Evolutionary conservation across 202 grass and related monocot genomes (phyloP), one percentile per base, ranked within the genome.

Genomic region (Bolboschoenoplectus hybrid): DNA sequence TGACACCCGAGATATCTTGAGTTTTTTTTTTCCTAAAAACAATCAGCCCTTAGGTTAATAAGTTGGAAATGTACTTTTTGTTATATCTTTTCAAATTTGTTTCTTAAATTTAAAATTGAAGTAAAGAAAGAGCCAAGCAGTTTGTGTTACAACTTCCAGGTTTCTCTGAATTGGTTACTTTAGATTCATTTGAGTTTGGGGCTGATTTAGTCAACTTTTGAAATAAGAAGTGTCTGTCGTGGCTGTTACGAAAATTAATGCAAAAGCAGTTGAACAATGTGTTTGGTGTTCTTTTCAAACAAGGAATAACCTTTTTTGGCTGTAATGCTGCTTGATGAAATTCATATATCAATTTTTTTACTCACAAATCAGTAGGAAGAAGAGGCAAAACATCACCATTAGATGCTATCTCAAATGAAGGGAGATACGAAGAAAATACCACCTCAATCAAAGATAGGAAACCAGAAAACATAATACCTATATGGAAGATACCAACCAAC

Each of bases 401-500:
- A 0, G 53, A 80, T 80, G 6, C 36, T 17, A n/a, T 72, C 13
- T 61, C 44, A 81, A 60, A 52, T 62, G n/a, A 41, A 46, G 46
- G 26, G 57, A 67, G 14, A 62, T 9, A 79, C 3, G 58, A 69
- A 86, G 60, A 55, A 57, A 79, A 62, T 61, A 44, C 16, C 55
- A 44, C 47, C 87, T 38, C 57, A 49, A 69, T 53, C 43, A 69
- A n/a, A 67, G 63, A 52, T 2, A 43, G 2, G 6, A 63, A 87
- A 68, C 71, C 65, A 2, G 81, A 87, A 64, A 82, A 80, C 43
- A 89, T 93, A 83, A 90, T 81, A 70, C 84, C 88, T 53, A 93
- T 97, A 82, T 99, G 93, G 97, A 91, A 91, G 74, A 34, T 87
- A 50, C 92, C 92, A 11, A 85, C 85, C 1, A 74, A 8, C 56